A percentile compares a stretch with the other conserved stretches of the same genome.
These are phyloP conservation scores for Psilocybe mexicana DNA, from an alignment of 1,284 basidiomycete genomes.

Conservation along the genomic window DNA sequence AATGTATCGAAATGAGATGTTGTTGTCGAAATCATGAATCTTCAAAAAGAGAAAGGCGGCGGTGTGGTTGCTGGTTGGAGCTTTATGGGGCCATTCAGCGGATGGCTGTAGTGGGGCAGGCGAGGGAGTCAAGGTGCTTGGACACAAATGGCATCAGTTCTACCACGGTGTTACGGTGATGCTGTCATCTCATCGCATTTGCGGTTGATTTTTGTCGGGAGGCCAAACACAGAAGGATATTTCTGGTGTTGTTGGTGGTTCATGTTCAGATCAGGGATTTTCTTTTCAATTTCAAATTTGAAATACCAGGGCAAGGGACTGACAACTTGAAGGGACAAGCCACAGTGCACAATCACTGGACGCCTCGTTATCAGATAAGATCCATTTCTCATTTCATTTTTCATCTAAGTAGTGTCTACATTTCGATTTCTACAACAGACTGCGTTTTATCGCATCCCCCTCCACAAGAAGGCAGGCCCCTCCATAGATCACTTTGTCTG, in stretches of 20 bases:
- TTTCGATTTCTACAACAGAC: slow-evolving; percentile 5
- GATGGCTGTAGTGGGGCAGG: slow-evolving; percentile 5
- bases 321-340: background rate
- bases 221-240: background rate
- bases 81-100: slow-evolving; percentile 13
- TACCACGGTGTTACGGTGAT: background rate
- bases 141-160: slow-evolving; percentile 4
- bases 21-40: background rate
- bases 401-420: background rate
- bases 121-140: background rate
- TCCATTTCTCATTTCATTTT: background rate
- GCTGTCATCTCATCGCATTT: background rate
- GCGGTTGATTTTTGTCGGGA: background rate
- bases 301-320: background rate
- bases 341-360: too few species aligned
- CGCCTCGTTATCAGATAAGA: background rate
- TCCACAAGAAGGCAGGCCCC: slow-evolving; percentile 75
- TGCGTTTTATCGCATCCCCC: slow-evolving; percentile 53
- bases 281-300: background rate
- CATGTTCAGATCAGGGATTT: background rate
- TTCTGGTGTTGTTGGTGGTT: background rate
- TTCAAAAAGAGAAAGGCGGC: background rate
- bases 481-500: slow-evolving; percentile 67
- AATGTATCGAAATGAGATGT: background rate
- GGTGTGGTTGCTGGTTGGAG: background rate